A percentile compares a stretch with the other conserved stretches of the same genome.
Conservation (phyloP, 169 alveolate genomes). For the Ophryocystis elektroscirrha region DNA sequence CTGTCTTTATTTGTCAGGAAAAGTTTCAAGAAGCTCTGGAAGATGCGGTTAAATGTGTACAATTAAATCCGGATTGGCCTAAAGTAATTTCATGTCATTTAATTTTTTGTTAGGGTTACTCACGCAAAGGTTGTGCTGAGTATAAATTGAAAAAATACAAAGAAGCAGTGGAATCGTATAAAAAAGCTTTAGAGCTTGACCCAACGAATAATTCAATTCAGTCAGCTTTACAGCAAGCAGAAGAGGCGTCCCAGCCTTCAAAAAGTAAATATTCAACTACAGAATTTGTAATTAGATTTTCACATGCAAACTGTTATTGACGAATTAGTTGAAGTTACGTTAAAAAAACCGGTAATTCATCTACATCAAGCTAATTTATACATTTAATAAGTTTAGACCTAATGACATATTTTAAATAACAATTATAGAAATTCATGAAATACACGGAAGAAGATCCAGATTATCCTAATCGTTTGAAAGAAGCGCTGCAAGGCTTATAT, state of each 20-base stretch:
- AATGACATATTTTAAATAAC: slow-evolving; percentile 4
- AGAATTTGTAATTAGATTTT: background rate
- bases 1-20: slow-evolving; percentile 57
- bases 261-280: background rate
- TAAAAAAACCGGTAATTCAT: background rate
- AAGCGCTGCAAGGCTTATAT: slow-evolving; percentile 9
- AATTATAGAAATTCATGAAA: slow-evolving; percentile 7
- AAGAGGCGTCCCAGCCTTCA: too few species aligned
- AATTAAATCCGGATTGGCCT: slow-evolving; percentile 69
- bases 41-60: slow-evolving; percentile 66
- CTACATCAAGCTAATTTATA: background rate
- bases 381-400: slow-evolving; percentile 4
- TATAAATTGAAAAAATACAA: slow-evolving; percentile 42
- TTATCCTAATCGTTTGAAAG: slow-evolving; percentile 2
- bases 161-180: slow-evolving; percentile 57
- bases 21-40: slow-evolving; percentile 60
- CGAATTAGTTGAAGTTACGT: slow-evolving; percentile 1
- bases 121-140: slow-evolving; percentile 64
- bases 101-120: slow-evolving; percentile 37
- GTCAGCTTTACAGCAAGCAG: slow-evolving; percentile 36
- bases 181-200: slow-evolving; percentile 59
- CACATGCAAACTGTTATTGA: background rate
- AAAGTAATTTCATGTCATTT: slow-evolving; percentile 33
- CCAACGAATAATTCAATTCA: slow-evolving; percentile 52
- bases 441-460: slow-evolving; percentile 20